Conservation (phyloP, 2,329 filamentous ascomycete species). For the Exophiala calicioides region DNA sequence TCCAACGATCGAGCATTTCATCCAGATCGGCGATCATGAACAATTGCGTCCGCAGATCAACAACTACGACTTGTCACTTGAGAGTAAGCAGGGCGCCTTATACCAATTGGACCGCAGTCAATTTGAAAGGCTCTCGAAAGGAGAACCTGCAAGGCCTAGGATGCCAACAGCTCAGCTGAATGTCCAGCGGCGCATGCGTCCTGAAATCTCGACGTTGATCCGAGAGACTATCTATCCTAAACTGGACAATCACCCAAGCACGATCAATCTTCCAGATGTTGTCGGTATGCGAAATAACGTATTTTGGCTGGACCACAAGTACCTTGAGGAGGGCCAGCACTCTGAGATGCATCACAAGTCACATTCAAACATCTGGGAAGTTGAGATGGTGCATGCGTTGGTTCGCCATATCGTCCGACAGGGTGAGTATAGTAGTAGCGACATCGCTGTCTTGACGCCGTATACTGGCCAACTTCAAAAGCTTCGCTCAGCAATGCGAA, state of each 20-base stretch:
- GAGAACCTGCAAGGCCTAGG: no score
- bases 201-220: slow-evolving; percentile 61
- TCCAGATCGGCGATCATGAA: slow-evolving; percentile 48
- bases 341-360: slow-evolving; percentile 40
- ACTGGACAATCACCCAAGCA: slow-evolving; percentile 53
- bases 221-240: slow-evolving; percentile 58
- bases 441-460: slow-evolving; percentile 71
- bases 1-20: slow-evolving; percentile 45
- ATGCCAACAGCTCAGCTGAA: slow-evolving; percentile 51
- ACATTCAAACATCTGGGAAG: slow-evolving; percentile 56
- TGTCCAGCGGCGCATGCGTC: slow-evolving; percentile 66
- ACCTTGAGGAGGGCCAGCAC: slow-evolving; percentile 40
- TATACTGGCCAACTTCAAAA: slow-evolving; percentile 57
- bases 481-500: slow-evolving; percentile 41
- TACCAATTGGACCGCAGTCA: slow-evolving; percentile 53
- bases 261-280: slow-evolving; percentile 44
- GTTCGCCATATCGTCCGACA: slow-evolving; percentile 67
- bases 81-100: slow-evolving; percentile 38
- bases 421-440: slow-evolving; percentile 58
- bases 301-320: slow-evolving; percentile 55
- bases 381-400: slow-evolving; percentile 63
- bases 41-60: slow-evolving; percentile 46
- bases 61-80: slow-evolving; percentile 39
- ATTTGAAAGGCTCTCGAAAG: slow-evolving; percentile 56
- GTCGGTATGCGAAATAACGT: slow-evolving; percentile 50